Percentiles rank a stretch among this genome's conserved stretches.
phyloP scores from a whole-genome alignment of 768 basidiomycete species.

The Neoboletus brunneissimus region DNA sequence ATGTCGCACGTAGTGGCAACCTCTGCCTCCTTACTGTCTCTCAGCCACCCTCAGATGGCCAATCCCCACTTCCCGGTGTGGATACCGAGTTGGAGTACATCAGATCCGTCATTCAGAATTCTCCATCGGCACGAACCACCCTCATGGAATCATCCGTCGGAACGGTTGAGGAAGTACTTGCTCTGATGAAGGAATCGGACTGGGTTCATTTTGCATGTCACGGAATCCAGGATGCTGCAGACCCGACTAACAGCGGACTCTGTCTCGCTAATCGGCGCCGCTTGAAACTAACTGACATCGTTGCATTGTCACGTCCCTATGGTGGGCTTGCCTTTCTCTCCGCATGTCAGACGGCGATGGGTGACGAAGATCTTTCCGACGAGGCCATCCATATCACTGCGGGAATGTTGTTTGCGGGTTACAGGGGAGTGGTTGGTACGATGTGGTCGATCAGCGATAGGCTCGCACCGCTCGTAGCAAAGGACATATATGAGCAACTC shows the following conservation, averaged over 20 bases:
- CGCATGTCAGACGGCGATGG: too few species aligned
- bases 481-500: not conserved
- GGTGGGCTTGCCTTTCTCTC: not conserved
- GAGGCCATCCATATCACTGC: not conserved
- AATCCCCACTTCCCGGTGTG: not conserved
- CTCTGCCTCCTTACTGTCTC: not conserved
- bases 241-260: not conserved
- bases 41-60: not conserved
- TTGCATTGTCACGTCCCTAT: not conserved
- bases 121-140: not conserved
- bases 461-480: not conserved
- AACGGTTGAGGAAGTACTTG: not conserved
- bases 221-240: not conserved
- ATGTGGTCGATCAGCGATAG: constrained; percentile 44
- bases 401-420: not conserved
- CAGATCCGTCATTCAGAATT: not conserved
- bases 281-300: too few species aligned
- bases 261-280: too few species aligned
- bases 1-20: not conserved
- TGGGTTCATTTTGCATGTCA: not conserved
- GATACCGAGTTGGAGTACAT: not conserved
- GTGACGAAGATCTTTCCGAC: not conserved
- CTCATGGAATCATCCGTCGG: not conserved
- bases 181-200: not conserved
- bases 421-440: constrained; percentile 31